Conservation (phyloP, 1,284 basidiomycete species). For the Xerocomus minutiporus region DNA sequence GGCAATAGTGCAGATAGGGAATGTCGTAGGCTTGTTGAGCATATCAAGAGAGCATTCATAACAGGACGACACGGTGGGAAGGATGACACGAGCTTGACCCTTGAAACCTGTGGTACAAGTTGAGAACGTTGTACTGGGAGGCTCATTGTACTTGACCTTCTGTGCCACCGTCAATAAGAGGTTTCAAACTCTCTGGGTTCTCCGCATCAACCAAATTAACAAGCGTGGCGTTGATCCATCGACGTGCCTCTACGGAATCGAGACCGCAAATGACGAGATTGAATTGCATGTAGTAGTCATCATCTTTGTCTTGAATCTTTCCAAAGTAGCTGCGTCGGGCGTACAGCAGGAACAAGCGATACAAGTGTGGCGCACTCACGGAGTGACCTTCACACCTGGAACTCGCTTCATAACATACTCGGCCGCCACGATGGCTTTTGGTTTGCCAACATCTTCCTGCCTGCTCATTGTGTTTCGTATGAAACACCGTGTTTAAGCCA, state of each 20-base stretch:
- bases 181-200: slow-evolving; percentile 90
- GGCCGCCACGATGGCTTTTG: slow-evolving; percentile 92
- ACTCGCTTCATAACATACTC: slow-evolving; percentile 95
- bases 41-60: slow-evolving; percentile 99
- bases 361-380: slow-evolving; percentile 49
- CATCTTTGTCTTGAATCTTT: slow-evolving; percentile 97
- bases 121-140: background rate
- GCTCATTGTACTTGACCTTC: slow-evolving; percentile 60
- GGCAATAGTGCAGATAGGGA: slow-evolving; percentile 98
- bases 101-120: slow-evolving; percentile 74
- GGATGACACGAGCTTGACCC: slow-evolving; percentile 95
- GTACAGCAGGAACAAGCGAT: slow-evolving; percentile 15
- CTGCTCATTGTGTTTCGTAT: slow-evolving; percentile 38
- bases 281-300: slow-evolving; percentile 96
- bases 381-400: slow-evolving; percentile 89
- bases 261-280: slow-evolving; percentile 95
- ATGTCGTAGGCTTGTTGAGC: slow-evolving; percentile 95
- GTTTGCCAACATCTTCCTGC: slow-evolving; percentile 86
- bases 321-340: slow-evolving; percentile 72
- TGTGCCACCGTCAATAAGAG: slow-evolving; percentile 98
- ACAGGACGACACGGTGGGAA: slow-evolving; percentile 93
- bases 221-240: slow-evolving; percentile 99
- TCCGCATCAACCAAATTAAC: slow-evolving; percentile 91
- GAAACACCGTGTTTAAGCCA: background rate
- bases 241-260: slow-evolving; percentile 94